Evolutionary conservation across 148 eudicot species (phyloP).

Genomic region (Dysphania ambrosioides): DNA sequence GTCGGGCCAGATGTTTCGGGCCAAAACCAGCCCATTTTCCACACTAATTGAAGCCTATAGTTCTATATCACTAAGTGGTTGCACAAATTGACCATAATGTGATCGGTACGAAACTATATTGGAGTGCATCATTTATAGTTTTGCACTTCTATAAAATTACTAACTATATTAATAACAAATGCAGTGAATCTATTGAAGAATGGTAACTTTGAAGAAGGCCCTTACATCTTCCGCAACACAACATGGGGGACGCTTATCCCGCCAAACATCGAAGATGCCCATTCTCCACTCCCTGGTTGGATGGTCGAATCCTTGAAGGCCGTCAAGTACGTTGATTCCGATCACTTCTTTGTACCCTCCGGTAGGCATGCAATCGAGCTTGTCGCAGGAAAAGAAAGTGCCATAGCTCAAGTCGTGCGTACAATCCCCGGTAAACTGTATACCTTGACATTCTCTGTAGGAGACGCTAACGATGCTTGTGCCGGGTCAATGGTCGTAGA

Average conservation of each 20-base stretch:
- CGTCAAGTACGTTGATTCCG: slow-evolving; percentile 76
- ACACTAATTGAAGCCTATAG: too few species aligned
- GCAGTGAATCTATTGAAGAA: slow-evolving; percentile 73
- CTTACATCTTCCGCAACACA: slow-evolving; percentile 73
- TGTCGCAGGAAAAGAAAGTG: slow-evolving; percentile 83
- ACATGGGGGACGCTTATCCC: slow-evolving; percentile 86
- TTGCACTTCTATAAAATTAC: not conserved
- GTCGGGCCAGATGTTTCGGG: not conserved
- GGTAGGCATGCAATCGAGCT: slow-evolving; percentile 75
- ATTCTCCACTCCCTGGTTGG: slow-evolving; percentile 90
- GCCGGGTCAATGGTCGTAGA: slow-evolving; percentile 80
- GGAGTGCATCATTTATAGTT: too few species aligned
- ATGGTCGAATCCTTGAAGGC: slow-evolving; percentile 87
- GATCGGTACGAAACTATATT: too few species aligned
- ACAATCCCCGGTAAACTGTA: slow-evolving; percentile 57
- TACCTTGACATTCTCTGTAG: slow-evolving; percentile 59
- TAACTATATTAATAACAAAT: not conserved
- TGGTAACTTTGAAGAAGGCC: slow-evolving; percentile 86
- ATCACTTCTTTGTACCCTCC: slow-evolving; percentile 67
- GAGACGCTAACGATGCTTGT: slow-evolving; percentile 83
- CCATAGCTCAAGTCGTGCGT: slow-evolving; percentile 65
- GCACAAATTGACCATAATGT: too few species aligned
- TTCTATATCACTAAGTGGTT: too few species aligned
- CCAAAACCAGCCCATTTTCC: not conserved
- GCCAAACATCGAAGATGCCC: slow-evolving; percentile 83